These are phyloP conservation scores for Marvania coccoides DNA, from an alignment of 139 green algal species.

Conservation along the genomic window DNA sequence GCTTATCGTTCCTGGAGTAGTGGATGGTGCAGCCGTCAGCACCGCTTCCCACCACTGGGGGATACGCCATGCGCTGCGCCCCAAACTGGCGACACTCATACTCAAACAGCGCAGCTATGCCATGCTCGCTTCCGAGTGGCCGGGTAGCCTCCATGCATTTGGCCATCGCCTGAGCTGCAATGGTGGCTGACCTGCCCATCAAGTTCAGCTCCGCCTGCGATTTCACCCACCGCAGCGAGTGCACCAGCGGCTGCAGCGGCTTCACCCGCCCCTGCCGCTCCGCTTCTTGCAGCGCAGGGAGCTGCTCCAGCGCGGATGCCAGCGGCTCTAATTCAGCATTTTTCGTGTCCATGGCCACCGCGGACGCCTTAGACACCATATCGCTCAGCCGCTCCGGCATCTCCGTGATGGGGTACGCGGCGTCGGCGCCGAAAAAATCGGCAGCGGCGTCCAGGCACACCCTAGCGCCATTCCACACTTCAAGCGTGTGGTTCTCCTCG, in stretches of 20 bases:
- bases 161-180: slow-evolving; percentile 39
- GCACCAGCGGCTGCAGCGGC: slow-evolving; percentile 38
- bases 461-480: slow-evolving; percentile 40
- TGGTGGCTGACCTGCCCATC: slow-evolving; percentile 45
- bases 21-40: slow-evolving; percentile 75
- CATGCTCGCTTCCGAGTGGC: slow-evolving; percentile 39
- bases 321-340: not conserved
- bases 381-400: slow-evolving; percentile 5
- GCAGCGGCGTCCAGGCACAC: slow-evolving; percentile 31
- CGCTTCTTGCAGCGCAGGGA: slow-evolving; percentile 12
- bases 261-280: slow-evolving; percentile 8
- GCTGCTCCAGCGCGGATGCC: slow-evolving; percentile 3
- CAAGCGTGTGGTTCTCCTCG: slow-evolving; percentile 21
- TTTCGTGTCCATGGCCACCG: slow-evolving; percentile 8
- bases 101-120: slow-evolving; percentile 63
- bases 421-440: slow-evolving; percentile 57
- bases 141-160: slow-evolving; percentile 44
- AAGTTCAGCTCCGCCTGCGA: slow-evolving; percentile 49
- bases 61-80: slow-evolving; percentile 66
- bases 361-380: slow-evolving; percentile 6
- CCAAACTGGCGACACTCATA: slow-evolving; percentile 44
- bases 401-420: slow-evolving; percentile 41
- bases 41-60: slow-evolving; percentile 60
- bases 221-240: slow-evolving; percentile 63
- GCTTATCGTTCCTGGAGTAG: slow-evolving; percentile 80